A percentile compares a stretch with the other conserved stretches of the same genome.
phyloP scores from a whole-genome alignment of 129 eudicot genomes.

The Pseudognaphalium luteoalbum region DNA sequence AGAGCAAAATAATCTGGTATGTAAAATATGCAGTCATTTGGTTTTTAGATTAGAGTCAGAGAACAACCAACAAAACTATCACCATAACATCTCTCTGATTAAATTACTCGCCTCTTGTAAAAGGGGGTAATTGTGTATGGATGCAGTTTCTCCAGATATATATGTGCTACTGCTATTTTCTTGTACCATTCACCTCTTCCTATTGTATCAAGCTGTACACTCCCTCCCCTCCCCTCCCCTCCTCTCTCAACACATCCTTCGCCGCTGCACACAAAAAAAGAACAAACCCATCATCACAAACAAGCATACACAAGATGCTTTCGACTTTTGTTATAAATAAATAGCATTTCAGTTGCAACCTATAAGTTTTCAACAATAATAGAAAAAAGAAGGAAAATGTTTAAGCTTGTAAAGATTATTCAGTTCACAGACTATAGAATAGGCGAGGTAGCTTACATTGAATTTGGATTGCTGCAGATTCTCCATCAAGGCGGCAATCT shows the following conservation, averaged over 20 bases:
- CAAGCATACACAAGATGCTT: neutral
- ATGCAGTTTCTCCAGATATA: conserved; percentile 30
- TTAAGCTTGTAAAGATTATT: neutral
- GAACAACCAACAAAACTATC: conserved; percentile 10
- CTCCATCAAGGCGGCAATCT: conserved; percentile 61
- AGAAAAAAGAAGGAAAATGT: neutral
- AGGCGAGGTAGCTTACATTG: conserved; percentile 42
- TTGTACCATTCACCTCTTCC: conserved; percentile 27
- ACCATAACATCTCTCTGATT: conserved; percentile 20
- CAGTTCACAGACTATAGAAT: neutral
- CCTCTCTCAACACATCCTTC: conserved; percentile 32
- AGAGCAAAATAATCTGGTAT: neutral
- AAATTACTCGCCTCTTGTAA: conserved; percentile 27
- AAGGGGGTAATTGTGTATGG: conserved; percentile 25
- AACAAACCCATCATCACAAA: neutral
- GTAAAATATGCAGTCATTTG: neutral
- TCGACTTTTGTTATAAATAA: neutral
- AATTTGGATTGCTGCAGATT: conserved; percentile 54
- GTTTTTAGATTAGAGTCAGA: conserved; percentile 8
- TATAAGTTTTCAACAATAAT: neutral
- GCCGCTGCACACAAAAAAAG: conserved; percentile 20
- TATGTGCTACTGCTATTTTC: conserved; percentile 20
- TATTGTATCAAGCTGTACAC: conserved; percentile 34
- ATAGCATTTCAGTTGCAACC: neutral
- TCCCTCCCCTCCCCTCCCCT: conserved; percentile 13